Conservation (phyloP, 345 rosid species). For the Aethionema arabicum region DNA sequence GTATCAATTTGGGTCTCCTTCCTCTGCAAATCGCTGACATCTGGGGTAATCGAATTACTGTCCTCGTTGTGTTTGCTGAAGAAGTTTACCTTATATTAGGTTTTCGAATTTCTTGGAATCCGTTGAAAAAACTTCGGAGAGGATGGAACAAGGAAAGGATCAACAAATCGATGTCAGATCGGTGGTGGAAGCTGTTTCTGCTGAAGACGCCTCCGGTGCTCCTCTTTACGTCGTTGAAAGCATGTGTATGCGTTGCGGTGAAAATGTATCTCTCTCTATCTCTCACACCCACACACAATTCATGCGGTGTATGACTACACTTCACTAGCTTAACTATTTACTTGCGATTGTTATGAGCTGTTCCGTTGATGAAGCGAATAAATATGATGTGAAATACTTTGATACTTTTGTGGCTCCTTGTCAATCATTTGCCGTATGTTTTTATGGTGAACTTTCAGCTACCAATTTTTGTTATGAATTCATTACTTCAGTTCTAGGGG, state of each 20-base stretch:
- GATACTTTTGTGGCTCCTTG: neutral
- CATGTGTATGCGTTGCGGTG: conserved; percentile 89
- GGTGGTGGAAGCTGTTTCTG: conserved; percentile 79
- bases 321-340: too few species aligned
- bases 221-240: conserved; percentile 88
- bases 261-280: conserved; percentile 50
- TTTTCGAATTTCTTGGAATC: neutral
- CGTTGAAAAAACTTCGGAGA: neutral
- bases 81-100: too few species aligned
- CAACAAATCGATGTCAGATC: conserved; percentile 57
- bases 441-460: conserved; percentile 6
- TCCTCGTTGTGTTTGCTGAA: too few species aligned
- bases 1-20: neutral
- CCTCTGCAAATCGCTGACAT: neutral
- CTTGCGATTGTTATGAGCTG: conserved; percentile 3
- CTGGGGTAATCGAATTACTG: neutral
- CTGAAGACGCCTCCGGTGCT: conserved; percentile 47
- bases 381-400: conserved; percentile 1
- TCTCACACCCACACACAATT: neutral
- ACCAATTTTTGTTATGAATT: neutral
- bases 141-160: conserved; percentile 37
- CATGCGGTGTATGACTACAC: neutral
- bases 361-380: neutral
- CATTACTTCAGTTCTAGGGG: neutral
- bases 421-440: neutral